phyloP scores from a whole-genome alignment of 306 rosid species.

The Crataegus laevigata region DNA sequence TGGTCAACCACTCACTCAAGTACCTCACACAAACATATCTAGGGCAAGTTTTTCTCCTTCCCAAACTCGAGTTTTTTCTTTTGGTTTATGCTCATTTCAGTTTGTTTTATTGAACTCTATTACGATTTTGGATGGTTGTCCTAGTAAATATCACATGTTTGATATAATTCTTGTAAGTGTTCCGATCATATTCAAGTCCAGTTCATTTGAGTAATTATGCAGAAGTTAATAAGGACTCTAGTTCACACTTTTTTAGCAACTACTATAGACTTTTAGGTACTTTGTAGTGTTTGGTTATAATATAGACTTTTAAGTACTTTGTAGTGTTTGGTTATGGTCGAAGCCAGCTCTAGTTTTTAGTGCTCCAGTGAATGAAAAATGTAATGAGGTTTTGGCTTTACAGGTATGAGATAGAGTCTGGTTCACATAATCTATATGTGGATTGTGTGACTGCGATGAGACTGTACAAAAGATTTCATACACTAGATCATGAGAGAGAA shows the following conservation, averaged over 20 bases:
- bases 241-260: neutral
- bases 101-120: neutral
- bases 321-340: too few species aligned
- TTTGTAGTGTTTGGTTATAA: too few species aligned
- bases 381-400: conserved; percentile 25
- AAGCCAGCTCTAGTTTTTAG: neutral
- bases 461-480: conserved; percentile 62
- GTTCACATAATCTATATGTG: conserved; percentile 60
- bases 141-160: too few species aligned
- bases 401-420: conserved; percentile 65
- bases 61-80: neutral
- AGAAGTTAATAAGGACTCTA: neutral
- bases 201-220: neutral
- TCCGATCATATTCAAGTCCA: neutral
- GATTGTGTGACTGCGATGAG: conserved; percentile 70
- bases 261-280: too few species aligned
- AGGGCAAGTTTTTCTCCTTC: conserved; percentile 49
- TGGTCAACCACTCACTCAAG: conserved; percentile 71
- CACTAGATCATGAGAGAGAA: conserved; percentile 31
- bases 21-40: conserved; percentile 74
- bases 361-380: neutral
- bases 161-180: neutral
- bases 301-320: too few species aligned
- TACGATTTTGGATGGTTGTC: neutral
- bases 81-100: neutral